Conservation (phyloP, 2,329 filamentous ascomycete species). For the Aspergillus sp. region DNA sequence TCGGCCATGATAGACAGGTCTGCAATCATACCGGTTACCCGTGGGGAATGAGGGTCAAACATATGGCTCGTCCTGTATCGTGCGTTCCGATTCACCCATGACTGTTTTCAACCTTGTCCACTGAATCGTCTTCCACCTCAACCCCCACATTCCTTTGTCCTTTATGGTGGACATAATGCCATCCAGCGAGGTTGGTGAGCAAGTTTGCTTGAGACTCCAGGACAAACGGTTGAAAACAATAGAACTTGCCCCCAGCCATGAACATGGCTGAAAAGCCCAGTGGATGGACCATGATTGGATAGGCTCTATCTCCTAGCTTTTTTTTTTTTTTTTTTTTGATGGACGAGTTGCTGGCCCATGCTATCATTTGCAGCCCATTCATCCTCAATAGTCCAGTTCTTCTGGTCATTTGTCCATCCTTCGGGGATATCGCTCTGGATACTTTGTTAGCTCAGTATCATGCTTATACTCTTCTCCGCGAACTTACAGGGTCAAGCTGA, state of each 20-base stretch:
- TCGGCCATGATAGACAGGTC: slow-evolving; percentile 43
- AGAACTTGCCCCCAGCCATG: too few species aligned
- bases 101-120: slow-evolving; percentile 21
- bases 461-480: too few species aligned
- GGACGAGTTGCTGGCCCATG: neutral
- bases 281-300: neutral
- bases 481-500: too few species aligned
- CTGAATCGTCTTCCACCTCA: slow-evolving; percentile 13
- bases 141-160: too few species aligned
- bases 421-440: neutral
- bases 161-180: too few species aligned
- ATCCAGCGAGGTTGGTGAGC: too few species aligned
- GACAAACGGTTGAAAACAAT: too few species aligned
- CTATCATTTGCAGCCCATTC: neutral
- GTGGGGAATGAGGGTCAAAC: slow-evolving; percentile 36
- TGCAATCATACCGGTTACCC: slow-evolving; percentile 32
- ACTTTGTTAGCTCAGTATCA: too few species aligned
- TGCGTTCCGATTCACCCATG: slow-evolving; percentile 45
- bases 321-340: neutral
- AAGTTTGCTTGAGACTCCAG: too few species aligned
- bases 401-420: neutral
- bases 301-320: neutral
- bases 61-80: slow-evolving; percentile 33
- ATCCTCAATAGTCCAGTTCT: neutral
- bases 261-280: too few species aligned